Evolutionary conservation across 805 yeast species (phyloP).

Genomic region (Naumovozyma baii): DNA sequence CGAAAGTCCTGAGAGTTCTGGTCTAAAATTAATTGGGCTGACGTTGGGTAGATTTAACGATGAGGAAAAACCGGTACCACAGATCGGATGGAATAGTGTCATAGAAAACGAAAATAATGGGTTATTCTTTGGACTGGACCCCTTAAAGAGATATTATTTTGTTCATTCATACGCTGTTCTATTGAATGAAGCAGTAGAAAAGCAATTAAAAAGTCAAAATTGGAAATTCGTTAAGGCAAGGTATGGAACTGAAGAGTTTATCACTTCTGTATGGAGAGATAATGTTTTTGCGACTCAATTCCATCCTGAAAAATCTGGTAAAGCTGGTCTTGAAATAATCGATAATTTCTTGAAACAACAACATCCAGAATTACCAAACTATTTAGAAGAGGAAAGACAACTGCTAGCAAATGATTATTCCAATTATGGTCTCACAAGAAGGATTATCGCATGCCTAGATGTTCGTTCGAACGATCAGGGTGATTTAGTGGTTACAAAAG

Average conservation of each 20-base stretch:
- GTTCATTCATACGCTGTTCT: constrained; percentile 91
- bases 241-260: constrained; percentile 70
- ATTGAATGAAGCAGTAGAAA: constrained; percentile 32
- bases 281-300: constrained; percentile 93
- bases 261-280: constrained; percentile 70
- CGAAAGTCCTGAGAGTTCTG: constrained; percentile 56
- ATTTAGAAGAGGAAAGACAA: constrained; percentile 17
- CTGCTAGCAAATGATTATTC: constrained; percentile 30
- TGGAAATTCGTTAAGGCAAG: constrained; percentile 69
- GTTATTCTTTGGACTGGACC: constrained; percentile 53
- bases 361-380: constrained; percentile 13
- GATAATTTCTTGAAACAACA: constrained; percentile 52
- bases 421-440: constrained; percentile 65
- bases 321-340: constrained; percentile 74
- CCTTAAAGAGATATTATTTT: constrained; percentile 71
- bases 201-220: constrained; percentile 29
- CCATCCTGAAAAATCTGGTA: constrained; percentile 97
- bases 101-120: constrained; percentile 17
- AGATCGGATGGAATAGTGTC: constrained; percentile 86
- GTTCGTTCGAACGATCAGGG: constrained; percentile 94
- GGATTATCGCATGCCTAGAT: constrained; percentile 93
- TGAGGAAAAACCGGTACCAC: constrained; percentile 75
- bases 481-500: constrained; percentile 94
- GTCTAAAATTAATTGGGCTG: constrained; percentile 50
- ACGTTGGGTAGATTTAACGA: constrained; percentile 53